phyloP scores from a whole-genome alignment of 2,329 filamentous ascomycete genomes.

The Talaromyces pinophilus region DNA sequence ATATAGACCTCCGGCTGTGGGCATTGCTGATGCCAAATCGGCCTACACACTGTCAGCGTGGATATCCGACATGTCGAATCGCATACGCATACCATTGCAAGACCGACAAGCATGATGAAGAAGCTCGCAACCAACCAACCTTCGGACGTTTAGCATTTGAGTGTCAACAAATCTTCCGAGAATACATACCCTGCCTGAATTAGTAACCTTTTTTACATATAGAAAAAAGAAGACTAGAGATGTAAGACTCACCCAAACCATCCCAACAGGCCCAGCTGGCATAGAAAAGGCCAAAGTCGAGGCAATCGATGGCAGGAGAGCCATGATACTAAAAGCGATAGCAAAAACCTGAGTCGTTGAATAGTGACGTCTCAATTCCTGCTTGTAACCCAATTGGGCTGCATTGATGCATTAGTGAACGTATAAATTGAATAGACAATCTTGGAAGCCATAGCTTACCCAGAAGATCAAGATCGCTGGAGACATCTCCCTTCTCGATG shows the following conservation, averaged over 20 bases:
- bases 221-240: not conserved
- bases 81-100: conserved; percentile 55
- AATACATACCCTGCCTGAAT: conserved; percentile 21
- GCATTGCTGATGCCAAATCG: conserved; percentile 57
- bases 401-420: not conserved
- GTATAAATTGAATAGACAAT: not conserved
- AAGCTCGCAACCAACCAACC: conserved; percentile 60
- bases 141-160: conserved; percentile 24
- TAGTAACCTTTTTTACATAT: not conserved
- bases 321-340: conserved; percentile 63
- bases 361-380: conserved; percentile 63
- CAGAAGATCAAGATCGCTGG: conserved; percentile 20
- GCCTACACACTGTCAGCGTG: conserved; percentile 35
- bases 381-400: conserved; percentile 52
- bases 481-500: conserved; percentile 16
- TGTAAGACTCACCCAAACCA: conserved; percentile 56
- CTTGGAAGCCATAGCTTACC: conserved; percentile 10
- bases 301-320: conserved; percentile 61
- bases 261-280: conserved; percentile 60
- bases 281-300: conserved; percentile 61
- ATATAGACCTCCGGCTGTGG: conserved; percentile 61
- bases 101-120: conserved; percentile 61
- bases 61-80: not conserved
- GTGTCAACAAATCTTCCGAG: not conserved
- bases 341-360: conserved; percentile 64